A percentile compares a stretch with the other conserved stretches of the same genome.
Conservation (phyloP, 2,329 filamentous ascomycete species). For the Sclerotinia borealis region DNA sequence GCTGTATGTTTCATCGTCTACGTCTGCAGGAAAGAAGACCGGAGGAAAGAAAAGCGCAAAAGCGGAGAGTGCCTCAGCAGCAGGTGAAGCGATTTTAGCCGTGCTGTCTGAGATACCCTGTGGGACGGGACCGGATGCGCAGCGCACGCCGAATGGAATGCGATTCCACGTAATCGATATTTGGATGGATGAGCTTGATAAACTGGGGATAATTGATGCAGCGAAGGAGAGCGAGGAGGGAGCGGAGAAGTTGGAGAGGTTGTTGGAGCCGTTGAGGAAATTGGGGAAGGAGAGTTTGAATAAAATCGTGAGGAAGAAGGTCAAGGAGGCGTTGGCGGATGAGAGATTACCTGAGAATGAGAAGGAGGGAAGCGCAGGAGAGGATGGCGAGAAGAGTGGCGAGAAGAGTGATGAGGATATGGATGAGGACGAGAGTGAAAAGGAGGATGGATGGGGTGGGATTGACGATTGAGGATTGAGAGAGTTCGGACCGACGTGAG, state of each 20-base stretch:
- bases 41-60: slow-evolving; percentile 26
- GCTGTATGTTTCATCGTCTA: slow-evolving; percentile 30
- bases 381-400: slow-evolving; percentile 26
- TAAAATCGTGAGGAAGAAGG: slow-evolving; percentile 66
- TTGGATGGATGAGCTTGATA: slow-evolving; percentile 84
- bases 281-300: slow-evolving; percentile 49
- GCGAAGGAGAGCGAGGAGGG: slow-evolving; percentile 32
- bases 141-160: slow-evolving; percentile 69
- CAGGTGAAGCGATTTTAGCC: slow-evolving; percentile 36
- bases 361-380: slow-evolving; percentile 21
- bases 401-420: neutral
- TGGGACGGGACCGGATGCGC: neutral
- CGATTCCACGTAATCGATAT: slow-evolving; percentile 84
- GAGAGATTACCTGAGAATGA: slow-evolving; percentile 63
- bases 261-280: slow-evolving; percentile 40
- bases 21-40: slow-evolving; percentile 31
- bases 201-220: slow-evolving; percentile 49
- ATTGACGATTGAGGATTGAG: slow-evolving; percentile 24
- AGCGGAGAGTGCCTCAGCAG: neutral
- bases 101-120: slow-evolving; percentile 42
- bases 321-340: slow-evolving; percentile 65
- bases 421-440: slow-evolving; percentile 16
- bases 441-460: slow-evolving; percentile 35
- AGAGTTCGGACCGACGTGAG: neutral
- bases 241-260: slow-evolving; percentile 33